Conservation (phyloP, 768 basidiomycete species). For the Psilocybe sp. region DNA sequence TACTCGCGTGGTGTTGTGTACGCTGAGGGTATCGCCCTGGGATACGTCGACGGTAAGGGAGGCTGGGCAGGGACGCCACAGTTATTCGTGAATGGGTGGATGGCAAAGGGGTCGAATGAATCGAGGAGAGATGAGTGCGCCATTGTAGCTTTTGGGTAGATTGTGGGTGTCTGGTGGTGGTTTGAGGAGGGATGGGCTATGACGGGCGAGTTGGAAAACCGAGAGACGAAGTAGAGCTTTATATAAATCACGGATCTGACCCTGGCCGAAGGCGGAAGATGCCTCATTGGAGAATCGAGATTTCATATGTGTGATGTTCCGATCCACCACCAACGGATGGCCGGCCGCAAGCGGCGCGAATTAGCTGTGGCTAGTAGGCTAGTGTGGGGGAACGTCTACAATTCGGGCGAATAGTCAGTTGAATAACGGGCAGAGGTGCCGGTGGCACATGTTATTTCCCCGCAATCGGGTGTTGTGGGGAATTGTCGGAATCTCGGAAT, state of each 20-base stretch:
- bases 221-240: background rate
- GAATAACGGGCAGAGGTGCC: too few species aligned
- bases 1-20: constrained; percentile 12
- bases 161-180: background rate
- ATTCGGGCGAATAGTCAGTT: too few species aligned
- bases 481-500: too few species aligned
- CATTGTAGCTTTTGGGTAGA: constrained; percentile 17
- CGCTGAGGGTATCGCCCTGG: constrained; percentile 34
- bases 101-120: constrained; percentile 57
- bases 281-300: too few species aligned
- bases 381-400: too few species aligned
- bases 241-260: background rate
- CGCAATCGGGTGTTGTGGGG: constrained; percentile 7
- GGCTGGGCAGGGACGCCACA: constrained; percentile 38
- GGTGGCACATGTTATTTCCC: constrained; percentile 17
- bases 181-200: background rate
- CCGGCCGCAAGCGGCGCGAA: too few species aligned
- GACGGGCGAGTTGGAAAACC: background rate
- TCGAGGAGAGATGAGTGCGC: constrained; percentile 31
- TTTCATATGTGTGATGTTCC: too few species aligned
- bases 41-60: constrained; percentile 46
- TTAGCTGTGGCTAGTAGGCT: too few species aligned
- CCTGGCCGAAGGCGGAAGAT: too few species aligned
- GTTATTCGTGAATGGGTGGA: constrained; percentile 56
- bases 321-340: too few species aligned